Base-by-base conservation (phyloP, 208 protist species). In the Acanthamoeba culbertsoni region DNA sequence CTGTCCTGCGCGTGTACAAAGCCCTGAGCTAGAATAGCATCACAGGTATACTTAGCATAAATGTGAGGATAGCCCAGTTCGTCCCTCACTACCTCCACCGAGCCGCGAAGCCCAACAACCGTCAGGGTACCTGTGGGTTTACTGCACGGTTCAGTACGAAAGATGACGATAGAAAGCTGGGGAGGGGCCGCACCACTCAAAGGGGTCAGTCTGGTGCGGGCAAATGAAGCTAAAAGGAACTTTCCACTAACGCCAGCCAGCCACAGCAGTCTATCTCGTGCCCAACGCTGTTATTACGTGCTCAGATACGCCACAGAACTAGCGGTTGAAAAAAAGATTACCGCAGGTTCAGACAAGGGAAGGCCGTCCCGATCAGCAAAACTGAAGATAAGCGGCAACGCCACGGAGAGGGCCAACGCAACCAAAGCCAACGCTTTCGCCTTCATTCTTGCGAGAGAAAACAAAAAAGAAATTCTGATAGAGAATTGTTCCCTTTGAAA, bases 21-120 rank as follows among this genome's bases (percentile, higher is more conserved):
- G 28, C 65, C 65, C 37, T 75, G 65, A 37, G 65, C 65, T 45
- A 75, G 43, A 23, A 75, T n/a, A 7, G 31, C 65, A 23, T 75
- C 65, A 26, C 43, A n/a, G 37, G 23, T 75, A 26, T 6, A n/a
- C 28, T 75, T 37, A 42, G 65, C 37, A 23, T 75, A 75, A 35
- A 75, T 75, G 31, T 75, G 65, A 8, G 65, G 65, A 42, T 75
- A 75, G 65, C 65, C 65, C 65, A n/a, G n/a, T 43, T 75, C 65
- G 65, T 75, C 65, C n/a, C 65, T 37, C 37, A 75, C 65, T 12
- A 75, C 23, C 65, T 42, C 65, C 31, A 75, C 65, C 23, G 65
- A 35, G 16, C 43, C 33, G 3, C 31, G 10, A 4, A 75, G 65
- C 16, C 65, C 65, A 7, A 5, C 35, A 7, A 75, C 65, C 35